Conservation (phyloP, 179 eudicot species). For the Kewa caespitosa region DNA sequence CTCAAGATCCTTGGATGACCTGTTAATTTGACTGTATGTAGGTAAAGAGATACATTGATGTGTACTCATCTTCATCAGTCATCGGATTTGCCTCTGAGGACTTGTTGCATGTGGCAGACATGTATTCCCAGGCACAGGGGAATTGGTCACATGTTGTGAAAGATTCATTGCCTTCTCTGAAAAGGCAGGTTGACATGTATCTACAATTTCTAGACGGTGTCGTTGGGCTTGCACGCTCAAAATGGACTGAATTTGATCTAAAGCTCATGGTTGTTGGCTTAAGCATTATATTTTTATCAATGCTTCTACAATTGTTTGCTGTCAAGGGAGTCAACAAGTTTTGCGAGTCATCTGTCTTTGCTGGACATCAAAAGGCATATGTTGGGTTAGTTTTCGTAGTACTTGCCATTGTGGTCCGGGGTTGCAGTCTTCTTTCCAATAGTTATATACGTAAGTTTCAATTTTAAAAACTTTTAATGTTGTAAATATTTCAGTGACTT, state of each 20-base stretch:
- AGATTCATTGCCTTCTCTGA: constrained; percentile 41
- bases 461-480: not conserved
- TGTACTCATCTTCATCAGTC: constrained; percentile 83
- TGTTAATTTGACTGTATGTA: constrained; percentile 26
- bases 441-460: constrained; percentile 83
- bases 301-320: constrained; percentile 54
- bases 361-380: constrained; percentile 35
- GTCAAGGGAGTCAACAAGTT: constrained; percentile 50
- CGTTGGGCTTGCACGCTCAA: constrained; percentile 88
- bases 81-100: constrained; percentile 90
- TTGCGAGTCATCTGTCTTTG: constrained; percentile 26
- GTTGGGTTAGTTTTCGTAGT: constrained; percentile 47
- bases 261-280: constrained; percentile 73
- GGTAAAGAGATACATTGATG: constrained; percentile 95
- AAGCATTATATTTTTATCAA: constrained; percentile 55
- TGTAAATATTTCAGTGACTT: not conserved
- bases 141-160: constrained; percentile 45
- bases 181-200: constrained; percentile 64
- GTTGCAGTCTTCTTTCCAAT: constrained; percentile 81
- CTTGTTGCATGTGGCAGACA: constrained; percentile 54
- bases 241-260: constrained; percentile 90
- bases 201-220: constrained; percentile 64
- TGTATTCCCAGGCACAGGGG: constrained; percentile 65
- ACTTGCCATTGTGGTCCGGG: constrained; percentile 58
- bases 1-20: constrained; percentile 8